Base-by-base conservation (phyloP, 139 green algal species). In the Tetradesmus lagerheimii region DNA sequence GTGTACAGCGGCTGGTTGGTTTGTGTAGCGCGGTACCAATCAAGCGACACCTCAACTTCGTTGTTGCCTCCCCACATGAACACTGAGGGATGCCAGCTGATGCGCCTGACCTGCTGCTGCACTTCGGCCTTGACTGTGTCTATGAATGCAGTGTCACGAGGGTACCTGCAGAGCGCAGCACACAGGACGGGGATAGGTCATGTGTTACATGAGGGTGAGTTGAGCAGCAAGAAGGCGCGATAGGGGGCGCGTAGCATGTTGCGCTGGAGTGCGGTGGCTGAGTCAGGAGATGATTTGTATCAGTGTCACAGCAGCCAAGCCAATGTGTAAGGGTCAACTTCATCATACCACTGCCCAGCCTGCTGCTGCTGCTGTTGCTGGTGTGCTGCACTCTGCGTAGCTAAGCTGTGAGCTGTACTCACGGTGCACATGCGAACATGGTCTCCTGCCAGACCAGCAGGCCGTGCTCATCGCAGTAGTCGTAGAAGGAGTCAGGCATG, bases 1-100 rank as follows among this genome's bases (percentile, higher is more conserved):
- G 92, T 89, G 47, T 94, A 97, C 25, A 96, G 92, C 35, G 88
- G 64, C 23, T 74, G 84, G 92, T 96, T 95, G 84, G 35, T 84
- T 18, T 62, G 76, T 35, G 85, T 91, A 0, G 80, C 14, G 20
- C n/a, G 50, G 88, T 91, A 91, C 88, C 88, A 91, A 27, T 88
- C 88, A 12, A 91, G 35, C 25, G 39, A 79, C 15, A 79, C 80
- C 67, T 91, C 88, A n/a, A 91, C 34, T 87, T 96, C 94, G 34
- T 96, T 97, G 92, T 95, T 95, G 84, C 94, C 94, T 14, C 96
- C 96, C 95, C 96, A 98, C 15, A 98, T 83, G 27, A 91, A 93
- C 0, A 98, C 71, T 4, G 64, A 85, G 3, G 88, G 64, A 35
- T 91, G 88, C 35, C 82, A 62, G 78, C n/a, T 79, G 80, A 91